Percentiles rank a stretch among this genome's conserved stretches.
phyloP scores from a whole-genome alignment of 2,329 filamentous ascomycete genomes.

The Fusarium floridanum region DNA sequence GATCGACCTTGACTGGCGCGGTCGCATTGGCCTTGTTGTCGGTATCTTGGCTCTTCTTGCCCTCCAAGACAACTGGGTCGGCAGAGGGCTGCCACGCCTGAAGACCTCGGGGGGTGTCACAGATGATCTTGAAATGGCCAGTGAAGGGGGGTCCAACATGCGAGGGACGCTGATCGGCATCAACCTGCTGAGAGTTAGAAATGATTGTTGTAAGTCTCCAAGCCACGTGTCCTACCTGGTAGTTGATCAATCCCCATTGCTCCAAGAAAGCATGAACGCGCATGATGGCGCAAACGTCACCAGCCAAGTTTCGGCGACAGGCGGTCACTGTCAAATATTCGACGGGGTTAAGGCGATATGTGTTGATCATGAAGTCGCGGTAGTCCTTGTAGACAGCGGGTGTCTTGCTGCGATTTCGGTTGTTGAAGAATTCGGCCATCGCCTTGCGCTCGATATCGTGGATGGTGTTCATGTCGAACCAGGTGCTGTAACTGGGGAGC shows the following conservation, averaged over 20 bases:
- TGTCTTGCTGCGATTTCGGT: conserved; percentile 97
- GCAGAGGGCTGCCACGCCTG: conserved; percentile 95
- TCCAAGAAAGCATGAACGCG: conserved; percentile 97
- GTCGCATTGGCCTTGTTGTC: conserved; percentile 78
- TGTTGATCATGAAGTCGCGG: conserved; percentile 99
- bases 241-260: conserved; percentile 99
- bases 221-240: conserved; percentile 75
- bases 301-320: conserved; percentile 92
- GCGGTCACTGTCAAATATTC: conserved; percentile 98
- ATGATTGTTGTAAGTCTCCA: background rate
- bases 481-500: conserved; percentile 95
- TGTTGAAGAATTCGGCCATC: conserved; percentile 98
- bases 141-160: conserved; percentile 97
- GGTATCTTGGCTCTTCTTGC: conserved; percentile 74
- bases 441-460: conserved; percentile 94
- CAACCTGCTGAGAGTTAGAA: conserved; percentile 74
- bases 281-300: conserved; percentile 99
- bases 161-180: conserved; percentile 93
- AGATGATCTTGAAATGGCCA: conserved; percentile 95
- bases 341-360: conserved; percentile 93
- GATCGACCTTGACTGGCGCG: conserved; percentile 78
- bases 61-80: conserved; percentile 74
- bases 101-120: conserved; percentile 93
- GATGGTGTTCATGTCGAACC: conserved; percentile 98
- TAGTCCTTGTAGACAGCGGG: conserved; percentile 98